These are phyloP conservation scores for Staphylotrichum tortipilum DNA, from an alignment of 495 filamentous ascomycete species.

Conservation along the genomic window DNA sequence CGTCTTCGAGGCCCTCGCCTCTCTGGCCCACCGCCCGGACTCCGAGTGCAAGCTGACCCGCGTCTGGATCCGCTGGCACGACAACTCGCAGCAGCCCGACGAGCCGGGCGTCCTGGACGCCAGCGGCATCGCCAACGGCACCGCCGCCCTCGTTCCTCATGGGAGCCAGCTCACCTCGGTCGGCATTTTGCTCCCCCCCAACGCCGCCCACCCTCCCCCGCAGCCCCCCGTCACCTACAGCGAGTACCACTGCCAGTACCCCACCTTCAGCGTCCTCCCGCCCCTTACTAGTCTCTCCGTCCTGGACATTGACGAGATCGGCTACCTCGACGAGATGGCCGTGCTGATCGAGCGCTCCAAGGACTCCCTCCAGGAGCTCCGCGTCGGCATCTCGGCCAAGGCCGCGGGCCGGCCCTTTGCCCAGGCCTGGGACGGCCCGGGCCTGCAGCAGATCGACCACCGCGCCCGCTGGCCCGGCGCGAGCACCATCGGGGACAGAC, in stretches of 20 bases:
- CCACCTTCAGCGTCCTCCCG: constrained; percentile 77
- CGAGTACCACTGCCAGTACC: constrained; percentile 59
- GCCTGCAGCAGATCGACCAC: constrained; percentile 51
- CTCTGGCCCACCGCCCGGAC: constrained; percentile 52
- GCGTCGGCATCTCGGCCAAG: constrained; percentile 65
- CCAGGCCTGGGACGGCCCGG: constrained; percentile 51
- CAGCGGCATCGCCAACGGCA: constrained; percentile 16
- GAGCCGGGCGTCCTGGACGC: constrained; percentile 19
- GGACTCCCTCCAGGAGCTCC: constrained; percentile 60
- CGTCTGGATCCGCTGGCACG: constrained; percentile 86
- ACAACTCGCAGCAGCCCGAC: constrained; percentile 49
- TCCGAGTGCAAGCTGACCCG: constrained; percentile 62
- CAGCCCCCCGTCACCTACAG: constrained; percentile 28
- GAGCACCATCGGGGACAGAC: constrained; percentile 36
- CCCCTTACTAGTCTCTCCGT: constrained; percentile 73
- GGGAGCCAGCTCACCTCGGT: constrained; percentile 37
- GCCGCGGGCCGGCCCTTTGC: constrained; percentile 50
- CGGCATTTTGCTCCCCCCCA: constrained; percentile 31
- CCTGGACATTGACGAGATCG: constrained; percentile 79
- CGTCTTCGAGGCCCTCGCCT: constrained; percentile 76
- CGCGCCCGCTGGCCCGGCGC: constrained; percentile 42
- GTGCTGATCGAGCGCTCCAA: constrained; percentile 68
- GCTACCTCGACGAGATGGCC: constrained; percentile 84
- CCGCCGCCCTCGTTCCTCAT: constrained; percentile 27
- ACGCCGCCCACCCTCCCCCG: constrained; percentile 17